Conservation (phyloP, 352 stramenopile species). For the Globisporangium acanthophoron region DNA sequence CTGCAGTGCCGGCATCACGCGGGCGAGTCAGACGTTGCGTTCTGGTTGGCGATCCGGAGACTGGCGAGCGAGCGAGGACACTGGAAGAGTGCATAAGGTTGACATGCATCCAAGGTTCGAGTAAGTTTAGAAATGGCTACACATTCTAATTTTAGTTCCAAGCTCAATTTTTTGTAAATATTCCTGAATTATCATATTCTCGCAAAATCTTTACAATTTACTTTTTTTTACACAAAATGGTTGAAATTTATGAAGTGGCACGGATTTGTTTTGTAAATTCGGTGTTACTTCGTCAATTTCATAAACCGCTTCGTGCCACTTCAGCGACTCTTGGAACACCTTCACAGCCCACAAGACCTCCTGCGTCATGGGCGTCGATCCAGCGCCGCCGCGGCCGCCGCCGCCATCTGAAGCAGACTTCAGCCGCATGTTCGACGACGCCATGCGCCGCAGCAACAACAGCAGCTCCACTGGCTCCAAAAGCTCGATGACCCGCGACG, state of each 20-base stretch:
- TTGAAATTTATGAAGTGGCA: no score
- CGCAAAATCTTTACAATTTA: no score
- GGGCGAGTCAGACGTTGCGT: neutral
- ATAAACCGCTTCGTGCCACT: no score
- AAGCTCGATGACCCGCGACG: slow-evolving; percentile 32
- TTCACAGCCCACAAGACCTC: neutral
- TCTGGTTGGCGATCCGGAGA: neutral
- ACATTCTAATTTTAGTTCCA: no score
- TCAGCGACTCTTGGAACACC: neutral
- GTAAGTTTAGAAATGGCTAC: no score
- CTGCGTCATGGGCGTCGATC: neutral
- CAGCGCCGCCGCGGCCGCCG: neutral
- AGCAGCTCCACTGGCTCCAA: slow-evolving; percentile 3
- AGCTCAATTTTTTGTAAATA: no score
- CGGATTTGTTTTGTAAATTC: no score
- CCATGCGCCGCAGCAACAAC: slow-evolving; percentile 24
- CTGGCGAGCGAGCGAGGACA: neutral
- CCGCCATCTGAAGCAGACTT: slow-evolving; percentile 34
- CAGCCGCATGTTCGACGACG: slow-evolving; percentile 38
- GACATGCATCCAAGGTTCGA: no score
- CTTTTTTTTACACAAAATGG: no score
- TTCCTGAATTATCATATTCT: no score
- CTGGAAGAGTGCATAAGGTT: no score
- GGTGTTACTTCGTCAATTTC: no score
- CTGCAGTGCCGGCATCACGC: slow-evolving; percentile 31